Conservation (phyloP, 208 protist genomes). For the Crithidia bombi region DNA sequence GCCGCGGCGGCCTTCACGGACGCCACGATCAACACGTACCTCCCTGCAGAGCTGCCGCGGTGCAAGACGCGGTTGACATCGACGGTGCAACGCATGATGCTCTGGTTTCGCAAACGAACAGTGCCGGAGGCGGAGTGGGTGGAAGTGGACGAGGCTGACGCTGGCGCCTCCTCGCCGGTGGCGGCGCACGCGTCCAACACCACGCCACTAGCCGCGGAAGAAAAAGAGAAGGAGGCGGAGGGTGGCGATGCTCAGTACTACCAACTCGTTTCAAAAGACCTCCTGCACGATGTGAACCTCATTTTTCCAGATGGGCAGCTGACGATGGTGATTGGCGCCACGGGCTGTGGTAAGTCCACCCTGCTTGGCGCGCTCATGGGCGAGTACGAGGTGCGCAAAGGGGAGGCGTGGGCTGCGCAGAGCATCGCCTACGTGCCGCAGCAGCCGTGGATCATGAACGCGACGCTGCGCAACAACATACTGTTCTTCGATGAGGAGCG, state of each 20-base stretch:
- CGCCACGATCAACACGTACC: conserved; percentile 30
- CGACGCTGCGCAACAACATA: conserved; percentile 92
- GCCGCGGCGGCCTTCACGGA: conserved; percentile 38
- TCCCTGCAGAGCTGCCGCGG: conserved; percentile 33
- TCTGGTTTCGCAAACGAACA: conserved; percentile 28
- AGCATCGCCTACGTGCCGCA: conserved; percentile 92
- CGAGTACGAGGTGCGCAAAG: conserved; percentile 42
- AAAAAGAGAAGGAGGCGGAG: conserved; percentile 1
- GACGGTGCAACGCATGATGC: conserved; percentile 20
- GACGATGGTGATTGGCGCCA: conserved; percentile 64
- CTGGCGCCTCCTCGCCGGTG: background rate
- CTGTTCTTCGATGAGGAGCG: conserved; percentile 85
- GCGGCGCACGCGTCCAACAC: background rate
- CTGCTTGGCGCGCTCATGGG: conserved; percentile 57
- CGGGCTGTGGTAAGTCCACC: conserved; percentile 82
- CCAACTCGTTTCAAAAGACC: conserved; percentile 41
- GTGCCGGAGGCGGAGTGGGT: conserved; percentile 39
- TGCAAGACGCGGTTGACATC: conserved; percentile 18
- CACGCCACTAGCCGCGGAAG: background rate
- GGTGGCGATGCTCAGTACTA: conserved; percentile 26
- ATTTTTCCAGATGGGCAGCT: conserved; percentile 42
- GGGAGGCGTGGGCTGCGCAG: conserved; percentile 32
- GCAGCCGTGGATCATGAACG: conserved; percentile 93
- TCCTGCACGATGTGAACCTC: conserved; percentile 53
- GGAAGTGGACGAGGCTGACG: conserved; percentile 6